A percentile compares a stretch with the other conserved stretches of the same genome.
Evolutionary conservation across 768 basidiomycete genomes (phyloP).

Genomic region (Nidularia pulvinata): DNA sequence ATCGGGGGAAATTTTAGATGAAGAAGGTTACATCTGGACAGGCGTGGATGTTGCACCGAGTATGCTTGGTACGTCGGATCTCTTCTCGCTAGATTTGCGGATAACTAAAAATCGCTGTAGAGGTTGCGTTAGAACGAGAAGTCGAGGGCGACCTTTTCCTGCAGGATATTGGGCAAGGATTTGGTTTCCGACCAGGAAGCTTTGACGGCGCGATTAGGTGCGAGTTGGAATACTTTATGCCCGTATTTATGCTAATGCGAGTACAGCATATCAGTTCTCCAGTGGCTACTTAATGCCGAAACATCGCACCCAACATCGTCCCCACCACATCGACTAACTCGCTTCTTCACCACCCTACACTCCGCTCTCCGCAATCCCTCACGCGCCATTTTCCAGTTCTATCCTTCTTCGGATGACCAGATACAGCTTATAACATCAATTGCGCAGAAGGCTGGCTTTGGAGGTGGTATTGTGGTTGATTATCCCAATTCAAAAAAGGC

Average conservation of each 20-base stretch:
- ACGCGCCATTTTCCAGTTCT: constrained; percentile 90
- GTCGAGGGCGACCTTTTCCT: constrained; percentile 96
- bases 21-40: constrained; percentile 91
- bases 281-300: constrained; percentile 98
- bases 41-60: constrained; percentile 95
- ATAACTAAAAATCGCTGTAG: constrained; percentile 32
- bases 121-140: constrained; percentile 94
- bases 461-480: constrained; percentile 95
- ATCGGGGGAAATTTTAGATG: constrained; percentile 94
- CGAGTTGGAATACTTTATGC: constrained; percentile 9
- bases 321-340: constrained; percentile 80
- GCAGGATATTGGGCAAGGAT: constrained; percentile 98
- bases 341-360: constrained; percentile 93
- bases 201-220: constrained; percentile 99
- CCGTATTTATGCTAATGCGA: constrained; percentile 1
- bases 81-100: not conserved
- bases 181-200: constrained; percentile 94
- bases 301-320: constrained; percentile 89
- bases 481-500: constrained; percentile 98
- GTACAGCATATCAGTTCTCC: constrained; percentile 92
- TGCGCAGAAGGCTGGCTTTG: constrained; percentile 95
- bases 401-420: constrained; percentile 97
- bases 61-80: constrained; percentile 81
- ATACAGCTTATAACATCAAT: constrained; percentile 92
- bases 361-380: constrained; percentile 85